Evolutionary conservation across 331 rosid species (phyloP).

Genomic region (Arachis monticola): DNA sequence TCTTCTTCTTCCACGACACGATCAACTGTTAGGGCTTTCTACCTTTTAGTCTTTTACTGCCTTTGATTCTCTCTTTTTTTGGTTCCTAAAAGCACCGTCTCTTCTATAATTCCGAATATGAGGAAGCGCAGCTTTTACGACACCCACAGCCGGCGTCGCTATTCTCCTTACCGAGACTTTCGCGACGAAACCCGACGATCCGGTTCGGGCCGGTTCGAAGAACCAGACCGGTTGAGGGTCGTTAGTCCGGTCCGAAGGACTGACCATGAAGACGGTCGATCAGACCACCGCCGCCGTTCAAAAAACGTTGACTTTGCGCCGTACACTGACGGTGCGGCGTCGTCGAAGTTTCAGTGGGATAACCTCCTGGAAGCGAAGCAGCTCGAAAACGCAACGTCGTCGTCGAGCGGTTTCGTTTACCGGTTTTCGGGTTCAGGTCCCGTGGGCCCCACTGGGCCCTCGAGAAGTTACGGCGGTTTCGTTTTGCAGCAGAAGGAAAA

Average conservation of each 20-base stretch:
- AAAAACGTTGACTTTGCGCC: neutral
- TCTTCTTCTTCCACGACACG: neutral
- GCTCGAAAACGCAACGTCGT: slow-evolving; percentile 16
- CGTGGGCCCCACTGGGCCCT: neutral
- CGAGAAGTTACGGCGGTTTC: neutral
- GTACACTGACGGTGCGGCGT: slow-evolving; percentile 21
- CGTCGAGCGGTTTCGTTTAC: neutral
- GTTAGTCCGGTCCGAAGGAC: slow-evolving; percentile 7
- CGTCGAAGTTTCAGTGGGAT: slow-evolving; percentile 48
- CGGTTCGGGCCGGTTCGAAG: neutral
- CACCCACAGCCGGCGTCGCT: slow-evolving; percentile 1
- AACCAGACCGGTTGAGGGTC: neutral
- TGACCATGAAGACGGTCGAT: neutral
- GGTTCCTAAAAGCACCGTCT: neutral
- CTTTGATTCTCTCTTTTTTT: neutral
- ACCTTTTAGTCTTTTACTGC: neutral
- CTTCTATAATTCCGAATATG: neutral
- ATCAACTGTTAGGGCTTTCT: neutral
- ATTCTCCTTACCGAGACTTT: neutral
- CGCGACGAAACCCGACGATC: neutral
- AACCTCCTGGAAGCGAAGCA: slow-evolving; percentile 24
- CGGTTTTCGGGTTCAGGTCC: slow-evolving; percentile 24
- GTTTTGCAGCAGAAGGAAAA: slow-evolving; percentile 10
- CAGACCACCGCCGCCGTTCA: neutral
- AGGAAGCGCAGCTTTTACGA: neutral